These are phyloP conservation scores for Chrysoporthe puriensis DNA, from an alignment of 2,329 filamentous ascomycete genomes.

Conservation along the genomic window DNA sequence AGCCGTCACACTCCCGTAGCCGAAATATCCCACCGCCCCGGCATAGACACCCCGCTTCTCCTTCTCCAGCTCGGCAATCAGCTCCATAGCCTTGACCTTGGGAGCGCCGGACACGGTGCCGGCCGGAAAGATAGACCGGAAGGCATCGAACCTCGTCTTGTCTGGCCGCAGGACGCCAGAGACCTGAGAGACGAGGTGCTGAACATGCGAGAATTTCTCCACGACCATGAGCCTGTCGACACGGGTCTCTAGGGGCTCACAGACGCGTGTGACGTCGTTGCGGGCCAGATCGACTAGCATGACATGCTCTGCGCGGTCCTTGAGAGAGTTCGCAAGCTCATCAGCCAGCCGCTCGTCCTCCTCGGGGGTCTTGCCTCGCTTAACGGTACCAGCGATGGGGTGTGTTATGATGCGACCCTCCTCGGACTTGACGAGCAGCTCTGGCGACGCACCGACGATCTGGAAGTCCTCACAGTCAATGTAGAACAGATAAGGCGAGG, in stretches of 20 bases:
- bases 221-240: slow-evolving; percentile 95
- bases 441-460: slow-evolving; percentile 92
- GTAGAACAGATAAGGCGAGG: slow-evolving; percentile 96
- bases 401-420: slow-evolving; percentile 89
- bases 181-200: slow-evolving; percentile 95
- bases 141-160: slow-evolving; percentile 92
- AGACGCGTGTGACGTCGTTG: slow-evolving; percentile 96
- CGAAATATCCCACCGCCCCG: slow-evolving; percentile 95
- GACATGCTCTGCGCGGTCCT: slow-evolving; percentile 93
- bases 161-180: slow-evolving; percentile 83
- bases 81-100: slow-evolving; percentile 95
- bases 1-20: slow-evolving; percentile 73
- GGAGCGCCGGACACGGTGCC: slow-evolving; percentile 95
- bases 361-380: slow-evolving; percentile 76
- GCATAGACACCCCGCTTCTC: slow-evolving; percentile 97
- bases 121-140: slow-evolving; percentile 94
- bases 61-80: slow-evolving; percentile 90
- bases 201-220: slow-evolving; percentile 93
- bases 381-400: slow-evolving; percentile 94
- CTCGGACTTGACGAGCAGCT: slow-evolving; percentile 91
- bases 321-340: slow-evolving; percentile 77
- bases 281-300: slow-evolving; percentile 97
- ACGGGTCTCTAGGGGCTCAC: slow-evolving; percentile 84
- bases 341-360: slow-evolving; percentile 81
- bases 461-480: slow-evolving; percentile 91